phyloP scores from a whole-genome alignment of 768 basidiomycete genomes.

The Mycena rebaudengoi region DNA sequence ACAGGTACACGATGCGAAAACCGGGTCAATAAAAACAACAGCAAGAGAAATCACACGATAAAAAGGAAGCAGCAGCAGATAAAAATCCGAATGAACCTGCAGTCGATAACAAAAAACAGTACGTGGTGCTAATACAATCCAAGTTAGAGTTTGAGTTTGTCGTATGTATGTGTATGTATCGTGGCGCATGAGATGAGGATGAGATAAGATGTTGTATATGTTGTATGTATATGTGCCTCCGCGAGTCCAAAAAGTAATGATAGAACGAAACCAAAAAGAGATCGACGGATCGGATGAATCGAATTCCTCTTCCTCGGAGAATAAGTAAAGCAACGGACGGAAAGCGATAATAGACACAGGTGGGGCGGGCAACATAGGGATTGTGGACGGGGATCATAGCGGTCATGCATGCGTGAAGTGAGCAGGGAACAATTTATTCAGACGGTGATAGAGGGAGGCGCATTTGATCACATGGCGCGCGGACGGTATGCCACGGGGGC shows the following conservation, averaged over 20 bases:
- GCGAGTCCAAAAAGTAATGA: conserved; percentile 9
- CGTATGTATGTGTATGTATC: background rate
- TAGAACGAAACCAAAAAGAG: background rate
- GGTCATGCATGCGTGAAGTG: conserved; percentile 2
- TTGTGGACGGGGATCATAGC: conserved; percentile 14
- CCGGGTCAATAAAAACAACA: too few species aligned
- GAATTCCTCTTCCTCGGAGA: too few species aligned
- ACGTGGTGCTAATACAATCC: conserved; percentile 22
- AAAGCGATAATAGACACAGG: conserved; percentile 16
- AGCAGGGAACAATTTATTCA: too few species aligned
- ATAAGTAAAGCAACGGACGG: conserved; percentile 4
- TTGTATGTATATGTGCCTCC: conserved; percentile 1
- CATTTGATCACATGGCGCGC: background rate
- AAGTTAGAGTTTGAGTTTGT: background rate
- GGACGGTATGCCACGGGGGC: conserved; percentile 15
- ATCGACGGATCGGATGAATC: conserved; percentile 14
- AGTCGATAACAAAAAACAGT: background rate
- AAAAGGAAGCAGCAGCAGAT: too few species aligned
- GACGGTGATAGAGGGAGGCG: too few species aligned
- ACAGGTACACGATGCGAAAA: too few species aligned
- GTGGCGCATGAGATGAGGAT: too few species aligned
- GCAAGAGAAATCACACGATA: too few species aligned
- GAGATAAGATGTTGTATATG: too few species aligned
- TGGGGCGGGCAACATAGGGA: background rate
- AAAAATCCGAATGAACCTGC: too few species aligned